These are phyloP conservation scores for Boechera retrofracta DNA, from an alignment of 345 rosid genomes.

Conservation along the genomic window DNA sequence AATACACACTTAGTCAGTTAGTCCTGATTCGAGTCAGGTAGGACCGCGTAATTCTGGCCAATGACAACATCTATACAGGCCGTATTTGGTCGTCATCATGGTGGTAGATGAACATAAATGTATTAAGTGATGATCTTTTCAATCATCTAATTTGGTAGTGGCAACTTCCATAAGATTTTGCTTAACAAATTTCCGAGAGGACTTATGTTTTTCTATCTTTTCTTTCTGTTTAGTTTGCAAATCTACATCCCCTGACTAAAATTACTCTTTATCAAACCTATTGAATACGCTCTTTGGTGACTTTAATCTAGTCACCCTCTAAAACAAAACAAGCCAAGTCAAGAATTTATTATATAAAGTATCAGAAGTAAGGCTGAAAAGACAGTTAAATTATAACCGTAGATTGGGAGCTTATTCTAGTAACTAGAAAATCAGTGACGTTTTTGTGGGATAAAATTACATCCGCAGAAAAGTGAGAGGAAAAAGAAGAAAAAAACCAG, in stretches of 20 bases:
- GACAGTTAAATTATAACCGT: constrained; percentile 3
- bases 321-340: neutral
- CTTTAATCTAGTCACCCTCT: neutral
- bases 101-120: neutral
- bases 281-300: neutral
- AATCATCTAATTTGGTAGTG: too few species aligned
- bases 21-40: neutral
- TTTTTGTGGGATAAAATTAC: constrained; percentile 32
- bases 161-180: too few species aligned
- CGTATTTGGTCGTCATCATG: neutral
- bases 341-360: neutral
- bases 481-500: constrained; percentile 3
- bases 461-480: constrained; percentile 22
- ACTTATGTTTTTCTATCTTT: too few species aligned
- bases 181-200: too few species aligned
- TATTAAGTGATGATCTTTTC: too few species aligned
- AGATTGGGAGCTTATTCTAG: constrained; percentile 30
- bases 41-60: neutral
- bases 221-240: too few species aligned
- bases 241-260: too few species aligned
- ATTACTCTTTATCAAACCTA: too few species aligned
- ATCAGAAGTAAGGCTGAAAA: neutral
- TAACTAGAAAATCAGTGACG: constrained; percentile 33
- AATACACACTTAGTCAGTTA: neutral
- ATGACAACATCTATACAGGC: neutral